Evolutionary conservation across 768 basidiomycete species (phyloP), one percentile per base, ranked within the genome.

Genomic region (Mycena latifolia): DNA sequence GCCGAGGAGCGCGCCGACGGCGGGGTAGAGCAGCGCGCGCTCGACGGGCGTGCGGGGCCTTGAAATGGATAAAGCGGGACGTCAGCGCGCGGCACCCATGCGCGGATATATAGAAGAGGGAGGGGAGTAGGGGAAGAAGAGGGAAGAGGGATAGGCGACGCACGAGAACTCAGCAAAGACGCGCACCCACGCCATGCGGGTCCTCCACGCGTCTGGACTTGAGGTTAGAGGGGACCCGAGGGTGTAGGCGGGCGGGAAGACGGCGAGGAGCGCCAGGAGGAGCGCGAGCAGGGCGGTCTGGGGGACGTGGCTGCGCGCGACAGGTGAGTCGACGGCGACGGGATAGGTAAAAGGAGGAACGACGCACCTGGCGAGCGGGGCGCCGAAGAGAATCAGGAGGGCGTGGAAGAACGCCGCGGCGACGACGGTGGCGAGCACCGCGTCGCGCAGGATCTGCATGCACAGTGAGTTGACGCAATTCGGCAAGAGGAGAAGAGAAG

Each of bases 121-220:
- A 20, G 15, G 43, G n/a, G 20, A 3, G 20, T 22, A 29, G 10
- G 20, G 25, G 20, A 55, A 64, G 57, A 27, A 31, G 24, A 28
- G 39, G 33, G 14, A 35, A 35, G 8, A 35, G 33, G 14, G 33
- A 35, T 35, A 35, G 6, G 33, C 8, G 14, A 89, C 94, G 76
- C 31, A 89, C 94, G 76, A 84, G 66, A 93, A 79, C 69, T 95
- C 92, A 52, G 87, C 92, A 73, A 96, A 96, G 43, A 98, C 81
- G 54, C 93, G 86, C 25, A 88, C 83, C 91, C 94, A 94, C 8
- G 86, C 85, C 74, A 89, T 82, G 46, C 91, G 84, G 48, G 83
- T 85, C 57, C 87, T 76, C 1, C 6, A 6, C 14, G 33, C 33
- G 33, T 35, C 33, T 6, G 89, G 81, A 77, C 24, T 77, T 76